Conservation (phyloP, 1,284 basidiomycete genomes). For the Sanghuangporus baumii region DNA sequence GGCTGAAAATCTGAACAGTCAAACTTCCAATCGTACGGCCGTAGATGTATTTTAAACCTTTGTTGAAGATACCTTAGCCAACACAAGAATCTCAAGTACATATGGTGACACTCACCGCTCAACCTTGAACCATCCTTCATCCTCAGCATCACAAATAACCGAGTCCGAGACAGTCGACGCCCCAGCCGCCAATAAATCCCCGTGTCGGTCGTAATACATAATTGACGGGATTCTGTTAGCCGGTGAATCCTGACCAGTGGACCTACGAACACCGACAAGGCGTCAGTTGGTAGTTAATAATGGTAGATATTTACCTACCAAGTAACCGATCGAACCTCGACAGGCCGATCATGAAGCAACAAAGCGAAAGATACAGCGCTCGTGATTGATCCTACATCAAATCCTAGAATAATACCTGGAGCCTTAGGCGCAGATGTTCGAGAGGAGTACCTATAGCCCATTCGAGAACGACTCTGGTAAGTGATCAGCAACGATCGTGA, state of each 20-base stretch:
- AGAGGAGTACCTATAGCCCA: not conserved
- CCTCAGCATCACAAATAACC: constrained; percentile 55
- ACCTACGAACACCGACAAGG: constrained; percentile 39
- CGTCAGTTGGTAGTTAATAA: not conserved
- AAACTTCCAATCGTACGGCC: constrained; percentile 67
- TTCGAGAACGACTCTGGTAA: not conserved
- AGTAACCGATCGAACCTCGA: constrained; percentile 1
- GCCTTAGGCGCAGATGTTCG: not conserved
- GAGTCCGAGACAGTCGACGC: constrained; percentile 64
- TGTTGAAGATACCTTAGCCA: constrained; percentile 16
- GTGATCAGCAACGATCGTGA: not conserved
- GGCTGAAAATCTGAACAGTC: constrained; percentile 76
- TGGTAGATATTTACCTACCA: not conserved
- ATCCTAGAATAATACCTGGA: constrained; percentile 7
- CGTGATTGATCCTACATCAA: constrained; percentile 14
- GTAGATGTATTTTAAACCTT: constrained; percentile 72
- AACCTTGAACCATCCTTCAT: constrained; percentile 65
- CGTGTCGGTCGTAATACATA: constrained; percentile 60
- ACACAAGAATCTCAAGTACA: not conserved
- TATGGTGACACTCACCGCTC: constrained; percentile 44
- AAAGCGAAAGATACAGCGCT: constrained; percentile 15
- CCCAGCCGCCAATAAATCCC: constrained; percentile 60
- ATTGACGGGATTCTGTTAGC: constrained; percentile 75
- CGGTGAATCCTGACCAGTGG: constrained; percentile 58
- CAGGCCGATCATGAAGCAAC: constrained; percentile 7